Evolutionary conservation across 164 flowering plant genomes (phyloP), one percentile per base, ranked within the genome.

Genomic region (Chimonanthus praecox): DNA sequence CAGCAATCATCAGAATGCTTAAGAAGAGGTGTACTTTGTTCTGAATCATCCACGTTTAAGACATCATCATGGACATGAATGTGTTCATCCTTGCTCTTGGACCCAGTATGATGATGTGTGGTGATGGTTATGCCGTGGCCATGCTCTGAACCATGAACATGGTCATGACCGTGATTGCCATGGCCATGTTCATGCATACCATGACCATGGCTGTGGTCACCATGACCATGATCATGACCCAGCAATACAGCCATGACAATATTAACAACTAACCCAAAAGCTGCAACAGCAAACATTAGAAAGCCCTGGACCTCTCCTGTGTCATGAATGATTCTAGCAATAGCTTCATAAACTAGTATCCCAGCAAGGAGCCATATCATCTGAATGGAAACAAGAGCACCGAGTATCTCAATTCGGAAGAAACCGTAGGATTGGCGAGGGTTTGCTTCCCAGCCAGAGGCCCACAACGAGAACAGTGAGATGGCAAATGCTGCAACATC

Each of bases 381-480:
- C 76, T 84, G 86, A 7, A 84, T 84, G 15, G 88, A 86, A 58
- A 86, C 81, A 20, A 86, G 73, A 43, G 87, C 82, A 49, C 88
- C 88, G 46, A 86, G 83, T 69, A 84, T 76, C 76, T 86, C 88
- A 47, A 83, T 9, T 68, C 88, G 75, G 58, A 81, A 81, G 72
- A 84, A 86, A 5, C 87, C 88, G 67, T 81, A 86, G 16, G 85
- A 74, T 58, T 82, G 87, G 63, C 83, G 84, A 3, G 85, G 84
- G 15, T 79, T 86, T 7, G 87, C 84, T 58, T 80, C 85, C 88
- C 88, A 86, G 8, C 88, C 81, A 49, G 87, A 73, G 20, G 84
- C 85, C 87, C 87, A 84, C 18, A 84, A 49, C 2, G 87, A 81
- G 75, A 86, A 84, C 33, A 33, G 33, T 33, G 33, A 33, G 33